phyloP scores from a whole-genome alignment of 306 rosid species.

The Castanopsis chinensis region DNA sequence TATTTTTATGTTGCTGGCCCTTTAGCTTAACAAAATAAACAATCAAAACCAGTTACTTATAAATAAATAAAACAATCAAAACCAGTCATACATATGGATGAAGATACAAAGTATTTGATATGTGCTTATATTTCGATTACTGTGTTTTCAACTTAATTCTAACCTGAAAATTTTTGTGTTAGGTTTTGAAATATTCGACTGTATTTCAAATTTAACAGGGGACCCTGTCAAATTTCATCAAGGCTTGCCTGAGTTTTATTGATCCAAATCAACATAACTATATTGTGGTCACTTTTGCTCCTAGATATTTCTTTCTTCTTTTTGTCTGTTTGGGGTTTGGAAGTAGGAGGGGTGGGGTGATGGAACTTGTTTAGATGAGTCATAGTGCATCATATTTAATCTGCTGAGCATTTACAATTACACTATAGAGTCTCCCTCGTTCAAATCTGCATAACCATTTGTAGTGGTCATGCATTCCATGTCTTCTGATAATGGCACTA shows the following conservation, averaged over 20 bases:
- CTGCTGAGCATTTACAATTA: background rate
- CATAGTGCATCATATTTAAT: background rate
- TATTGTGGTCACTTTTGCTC: background rate
- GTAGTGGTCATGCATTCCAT: background rate
- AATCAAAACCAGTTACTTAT: background rate
- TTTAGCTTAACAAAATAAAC: background rate
- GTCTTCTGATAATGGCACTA: background rate
- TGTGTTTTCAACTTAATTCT: background rate
- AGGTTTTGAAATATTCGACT: background rate
- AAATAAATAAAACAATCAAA: no score
- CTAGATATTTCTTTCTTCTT: background rate
- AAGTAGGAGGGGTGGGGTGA: background rate
- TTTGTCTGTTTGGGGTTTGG: background rate
- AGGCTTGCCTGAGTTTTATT: background rate
- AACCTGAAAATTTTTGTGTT: background rate
- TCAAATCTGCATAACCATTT: no score
- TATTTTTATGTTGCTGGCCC: background rate
- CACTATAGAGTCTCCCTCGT: no score
- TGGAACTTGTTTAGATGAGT: background rate
- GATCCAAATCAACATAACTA: background rate
- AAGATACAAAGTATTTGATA: no score
- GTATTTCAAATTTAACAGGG: background rate
- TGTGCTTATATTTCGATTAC: background rate
- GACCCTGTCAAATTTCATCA: background rate
- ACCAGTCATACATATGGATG: no score